phyloP scores from a whole-genome alignment of 2,329 filamentous ascomycete genomes.

The Lasiodiplodia theobromae region DNA sequence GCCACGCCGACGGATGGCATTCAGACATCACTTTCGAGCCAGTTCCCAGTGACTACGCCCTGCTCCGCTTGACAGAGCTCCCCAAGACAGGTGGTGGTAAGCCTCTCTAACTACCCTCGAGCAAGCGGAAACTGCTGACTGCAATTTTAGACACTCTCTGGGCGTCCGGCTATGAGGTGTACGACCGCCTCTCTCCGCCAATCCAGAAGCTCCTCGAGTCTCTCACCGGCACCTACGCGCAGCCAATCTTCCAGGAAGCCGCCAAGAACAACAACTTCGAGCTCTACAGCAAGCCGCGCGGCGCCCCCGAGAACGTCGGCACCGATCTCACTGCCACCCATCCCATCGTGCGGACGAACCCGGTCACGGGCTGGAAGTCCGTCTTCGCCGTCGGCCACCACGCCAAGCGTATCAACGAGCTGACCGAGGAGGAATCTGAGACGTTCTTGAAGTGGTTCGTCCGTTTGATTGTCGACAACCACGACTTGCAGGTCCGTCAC shows the following conservation, averaged over 20 bases:
- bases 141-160: conserved; percentile 49
- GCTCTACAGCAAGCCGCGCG: conserved; percentile 57
- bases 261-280: conserved; percentile 51
- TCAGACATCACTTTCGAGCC: conserved; percentile 51
- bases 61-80: conserved; percentile 45
- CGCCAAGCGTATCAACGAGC: conserved; percentile 54
- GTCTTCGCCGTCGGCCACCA: conserved; percentile 61
- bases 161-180: conserved; percentile 53
- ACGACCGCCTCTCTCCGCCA: conserved; percentile 57
- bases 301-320: conserved; percentile 63
- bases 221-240: conserved; percentile 55
- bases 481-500: conserved; percentile 60
- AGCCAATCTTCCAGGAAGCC: conserved; percentile 52
- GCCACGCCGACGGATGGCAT: conserved; percentile 62
- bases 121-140: neutral
- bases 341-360: conserved; percentile 67
- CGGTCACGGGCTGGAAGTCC: conserved; percentile 68
- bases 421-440: conserved; percentile 53
- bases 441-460: conserved; percentile 54
- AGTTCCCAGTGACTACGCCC: conserved; percentile 50
- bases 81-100: conserved; percentile 44
- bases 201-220: conserved; percentile 58
- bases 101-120: conserved; percentile 34
- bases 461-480: conserved; percentile 54
- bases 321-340: conserved; percentile 59